Percentiles rank a stretch among this genome's conserved stretches.
Conservation (phyloP, 306 rosid species). For the Cicer arietinum region DNA sequence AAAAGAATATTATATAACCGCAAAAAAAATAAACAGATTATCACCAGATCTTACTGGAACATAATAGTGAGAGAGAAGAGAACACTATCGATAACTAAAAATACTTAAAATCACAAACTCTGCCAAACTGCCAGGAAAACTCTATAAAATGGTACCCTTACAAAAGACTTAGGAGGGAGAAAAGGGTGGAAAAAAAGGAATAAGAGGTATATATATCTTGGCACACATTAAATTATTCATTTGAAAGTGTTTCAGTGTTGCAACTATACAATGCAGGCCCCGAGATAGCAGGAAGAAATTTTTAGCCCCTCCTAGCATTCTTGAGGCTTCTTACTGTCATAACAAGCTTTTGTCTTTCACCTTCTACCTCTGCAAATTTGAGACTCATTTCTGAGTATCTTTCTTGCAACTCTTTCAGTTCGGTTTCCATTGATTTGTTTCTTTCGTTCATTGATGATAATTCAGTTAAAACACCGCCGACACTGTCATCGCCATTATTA, state of each 20-base stretch:
- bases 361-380: conserved; percentile 96
- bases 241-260: conserved; percentile 44
- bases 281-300: conserved; percentile 35
- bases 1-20: conserved; percentile 50
- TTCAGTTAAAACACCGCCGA: conserved; percentile 53
- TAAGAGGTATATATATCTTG: conserved; percentile 40
- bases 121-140: conserved; percentile 24
- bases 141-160: conserved; percentile 48
- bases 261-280: conserved; percentile 54
- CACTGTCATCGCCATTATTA: conserved; percentile 28
- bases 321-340: conserved; percentile 85
- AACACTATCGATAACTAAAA: conserved; percentile 40
- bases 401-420: conserved; percentile 89
- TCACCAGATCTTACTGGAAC: conserved; percentile 44
- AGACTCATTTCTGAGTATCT: conserved; percentile 99
- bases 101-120: conserved; percentile 42
- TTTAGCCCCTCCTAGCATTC: conserved; percentile 61
- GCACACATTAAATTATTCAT: conserved; percentile 63
- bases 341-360: conserved; percentile 96
- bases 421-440: conserved; percentile 73
- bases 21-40: conserved; percentile 33
- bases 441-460: conserved; percentile 59
- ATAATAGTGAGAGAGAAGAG: conserved; percentile 45
- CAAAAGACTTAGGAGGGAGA: conserved; percentile 40
- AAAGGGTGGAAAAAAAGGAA: neutral